Base-by-base conservation (phyloP, 2,329 filamentous ascomycete genomes). In the Stagonosporopsis vannaccii region DNA sequence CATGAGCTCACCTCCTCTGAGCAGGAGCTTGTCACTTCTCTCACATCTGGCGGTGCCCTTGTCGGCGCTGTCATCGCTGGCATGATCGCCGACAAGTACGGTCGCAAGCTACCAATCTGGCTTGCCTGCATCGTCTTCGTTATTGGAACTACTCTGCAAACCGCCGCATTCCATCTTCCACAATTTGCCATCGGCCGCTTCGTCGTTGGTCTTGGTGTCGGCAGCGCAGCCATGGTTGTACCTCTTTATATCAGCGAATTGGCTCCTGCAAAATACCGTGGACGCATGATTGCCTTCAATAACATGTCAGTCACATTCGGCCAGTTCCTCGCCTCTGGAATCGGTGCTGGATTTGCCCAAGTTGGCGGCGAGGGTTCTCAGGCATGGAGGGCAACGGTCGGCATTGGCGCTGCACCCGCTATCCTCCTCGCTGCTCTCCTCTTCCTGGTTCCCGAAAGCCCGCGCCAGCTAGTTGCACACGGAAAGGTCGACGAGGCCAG, bases 11-110 rank as follows among this genome's bases (percentile, higher is more conserved):
- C 56, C 7, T 69, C 71, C 9, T 68, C 63, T 3, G 74, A 78
- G 59, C 72, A 77, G 51, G 75, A 77, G 55, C 66, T 75, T 6
- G 73, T 77, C 39, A 77, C 75, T n/a, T 73, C 73, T 12, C 64
- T 78, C 32, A 75, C 71, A 35, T 74, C 73, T 19, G 75, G 70
- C 12, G 75, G 72, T 23, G 75, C 75, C 6, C 69, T 77, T 33
- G 61, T 77, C 28, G 75, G 75, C 20, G 73, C 73, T 8, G 68
- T 77, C 39, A 65, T 71, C 12, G 74, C 74, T 26, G 75, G 75
- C 44, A 43, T 71, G n/a, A 74, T 73, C 9, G 73, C 75, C 6
- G 70, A 75, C 49, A 66, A 65, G 44, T 71, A 67, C 49, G 72
- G 73, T 17, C 71, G 73, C 22, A 74, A 70, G 42, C 50, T 70